Percentiles rank a stretch among this genome's conserved stretches.
Conservation (phyloP, 352 stramenopile genomes). For the Globisporangium yorkense region DNA sequence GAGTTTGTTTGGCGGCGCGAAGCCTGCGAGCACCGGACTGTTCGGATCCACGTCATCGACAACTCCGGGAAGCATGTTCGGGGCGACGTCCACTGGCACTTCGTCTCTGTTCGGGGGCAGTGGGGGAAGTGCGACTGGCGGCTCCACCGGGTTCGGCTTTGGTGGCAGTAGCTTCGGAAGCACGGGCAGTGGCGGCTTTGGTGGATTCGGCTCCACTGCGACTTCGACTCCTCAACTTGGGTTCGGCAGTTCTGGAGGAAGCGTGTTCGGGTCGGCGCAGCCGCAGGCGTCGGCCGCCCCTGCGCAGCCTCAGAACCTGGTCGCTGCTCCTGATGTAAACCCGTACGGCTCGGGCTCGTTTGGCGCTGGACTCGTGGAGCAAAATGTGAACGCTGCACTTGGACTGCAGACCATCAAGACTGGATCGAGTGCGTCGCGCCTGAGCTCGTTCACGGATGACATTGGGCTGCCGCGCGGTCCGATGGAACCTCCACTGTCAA, state of each 20-base stretch:
- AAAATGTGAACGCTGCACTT: constrained; percentile 51
- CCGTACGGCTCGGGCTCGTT: constrained; percentile 60
- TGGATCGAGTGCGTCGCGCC: constrained; percentile 35
- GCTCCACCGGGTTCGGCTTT: constrained; percentile 36
- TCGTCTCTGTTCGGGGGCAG: constrained; percentile 35
- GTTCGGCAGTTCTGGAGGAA: constrained; percentile 11
- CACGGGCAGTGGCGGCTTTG: constrained; percentile 29
- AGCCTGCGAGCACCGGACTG: constrained; percentile 25
- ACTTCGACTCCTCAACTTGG: constrained; percentile 12
- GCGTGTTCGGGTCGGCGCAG: constrained; percentile 19
- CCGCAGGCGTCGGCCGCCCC: constrained; percentile 50
- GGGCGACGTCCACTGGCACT: constrained; percentile 21
- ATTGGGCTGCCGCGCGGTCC: constrained; percentile 61
- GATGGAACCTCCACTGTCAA: constrained; percentile 44
- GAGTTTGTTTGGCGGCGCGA: constrained; percentile 37
- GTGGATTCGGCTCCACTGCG: constrained; percentile 29
- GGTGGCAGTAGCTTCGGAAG: constrained; percentile 32
- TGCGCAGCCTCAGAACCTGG: constrained; percentile 29
- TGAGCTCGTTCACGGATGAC: constrained; percentile 57
- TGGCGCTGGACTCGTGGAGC: constrained; percentile 51
- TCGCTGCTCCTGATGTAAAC: constrained; percentile 49
- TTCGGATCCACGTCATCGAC: constrained; percentile 30
- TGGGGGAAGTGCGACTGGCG: constrained; percentile 20
- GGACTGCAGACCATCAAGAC: constrained; percentile 55
- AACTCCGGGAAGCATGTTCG: constrained; percentile 27